Evolutionary conservation across 495 filamentous ascomycete species (phyloP), one percentile per base, ranked within the genome.

Genomic region (Penicillium angulare): DNA sequence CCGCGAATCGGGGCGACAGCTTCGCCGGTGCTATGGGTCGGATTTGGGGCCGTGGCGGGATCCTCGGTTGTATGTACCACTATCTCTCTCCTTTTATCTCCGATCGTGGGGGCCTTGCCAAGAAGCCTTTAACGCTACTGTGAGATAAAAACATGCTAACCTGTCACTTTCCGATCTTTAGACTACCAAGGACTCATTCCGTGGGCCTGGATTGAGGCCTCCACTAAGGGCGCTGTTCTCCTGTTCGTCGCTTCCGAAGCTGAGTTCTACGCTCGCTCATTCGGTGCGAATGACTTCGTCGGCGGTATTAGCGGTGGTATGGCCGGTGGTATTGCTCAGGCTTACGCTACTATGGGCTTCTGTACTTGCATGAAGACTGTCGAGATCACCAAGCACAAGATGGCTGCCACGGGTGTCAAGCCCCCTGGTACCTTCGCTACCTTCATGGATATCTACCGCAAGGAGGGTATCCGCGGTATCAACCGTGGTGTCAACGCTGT

Each of bases 311-410:
- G 77, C 12, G 95, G 93, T 60, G 93, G 93, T 71, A 92, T 98
- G 79, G 79, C 82, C 24, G 93, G 93, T 62, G 93, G 93, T 80
- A 84, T 98, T 46, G 95, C 91, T 39, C 93, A 98, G 76, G 93
- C 93, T 27, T 98, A 98, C 68, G 93, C 93, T 50, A 98, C 93
- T 57, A 97, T 98, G 91, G 93, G 93, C 50, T 98, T 98, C 84
- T 98, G 93, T 74, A 98, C 93, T 32, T 98, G 93, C 82, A 98
- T 98, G 93, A 98, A 98, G 85, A 98, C 93, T 49, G 95, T 97
- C 53, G 95, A 97, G 77, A 98, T 98, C 75, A 98, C 93, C 63
- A 91, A 95, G 75, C 88, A 93, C 78, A 96, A 97, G 81, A 75
- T 95, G 65, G 91, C 92, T 3, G 85, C 89, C 7, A 57, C 77